Evolutionary conservation across 2,329 filamentous ascomycete species (phyloP), one percentile per base, ranked within the genome.

Genomic region (Cucurbitaria berberidis): DNA sequence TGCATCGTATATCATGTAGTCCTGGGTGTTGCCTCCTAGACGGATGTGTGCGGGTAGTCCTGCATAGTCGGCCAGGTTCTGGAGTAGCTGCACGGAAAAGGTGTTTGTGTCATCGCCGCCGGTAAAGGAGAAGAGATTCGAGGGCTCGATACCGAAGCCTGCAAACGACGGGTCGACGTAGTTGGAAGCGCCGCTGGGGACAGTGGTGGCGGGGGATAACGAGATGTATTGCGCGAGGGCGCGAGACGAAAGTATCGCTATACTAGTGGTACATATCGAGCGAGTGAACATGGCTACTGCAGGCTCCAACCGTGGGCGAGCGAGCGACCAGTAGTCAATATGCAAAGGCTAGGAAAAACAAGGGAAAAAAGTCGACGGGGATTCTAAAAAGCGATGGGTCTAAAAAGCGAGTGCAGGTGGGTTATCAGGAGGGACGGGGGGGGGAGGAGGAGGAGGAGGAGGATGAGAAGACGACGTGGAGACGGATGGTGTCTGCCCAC

Each of bases 81-180:
- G 70, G 13, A 83, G 65, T 24, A 82, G 70, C 56, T 81, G 79
- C n/a, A 80, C 62, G 15, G 79, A 78, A 26, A 82, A 63, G 9
- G 67, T 39, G 60, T 83, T 83, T 16, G 77, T 59, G 5, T 68
- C 51, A 18, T 70, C 72, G 29, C 64, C 65, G 49, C 81, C 80
- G 11, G 78, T 81, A 64, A 80, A 83, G 45, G 80, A 80, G 67
- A 79, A 82, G 7, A 83, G 72, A 55, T 82, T 82, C 18, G 79
- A 81, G 22, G 80, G 77, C 69, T 83, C 81, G 56, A 82, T 82
- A 39, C 81, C 80, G 53, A 82, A 80, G 51, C 80, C 80, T 9
- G 78, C 80, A 59, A 78, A 82, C 1, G 77, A 78, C 8, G 76
- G 74, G 60, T 75, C 69, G 51, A 82, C 56, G 29, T 69, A 65